phyloP scores from a whole-genome alignment of 257 asterid species.

The Primulina huaijiensis region DNA sequence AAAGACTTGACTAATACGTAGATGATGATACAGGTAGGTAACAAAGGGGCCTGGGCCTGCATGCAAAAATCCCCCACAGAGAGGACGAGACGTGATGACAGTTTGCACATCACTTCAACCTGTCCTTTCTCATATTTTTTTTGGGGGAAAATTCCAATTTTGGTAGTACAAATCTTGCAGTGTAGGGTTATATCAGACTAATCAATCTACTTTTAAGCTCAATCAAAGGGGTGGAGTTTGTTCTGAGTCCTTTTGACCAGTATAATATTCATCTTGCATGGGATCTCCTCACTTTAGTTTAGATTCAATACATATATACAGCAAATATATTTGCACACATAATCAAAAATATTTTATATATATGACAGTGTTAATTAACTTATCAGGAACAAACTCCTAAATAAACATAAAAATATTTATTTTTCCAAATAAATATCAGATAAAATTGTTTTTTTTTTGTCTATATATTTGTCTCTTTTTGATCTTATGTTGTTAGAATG shows the following conservation, averaged over 20 bases:
- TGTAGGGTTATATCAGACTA: conserved; percentile 46
- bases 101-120: conserved; percentile 53
- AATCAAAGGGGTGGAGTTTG: not conserved
- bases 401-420: too few species aligned
- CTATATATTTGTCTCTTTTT: too few species aligned
- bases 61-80: conserved; percentile 24
- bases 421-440: too few species aligned
- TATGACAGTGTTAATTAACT: too few species aligned
- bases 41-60: conserved; percentile 15
- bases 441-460: too few species aligned
- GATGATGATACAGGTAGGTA: conserved; percentile 12
- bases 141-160: conserved; percentile 28
- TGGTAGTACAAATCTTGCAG: conserved; percentile 32
- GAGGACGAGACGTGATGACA: conserved; percentile 42
- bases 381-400: too few species aligned
- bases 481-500: too few species aligned
- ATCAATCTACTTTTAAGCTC: conserved; percentile 22
- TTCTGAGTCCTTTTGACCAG: not conserved
- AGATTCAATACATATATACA: too few species aligned
- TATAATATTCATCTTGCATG: not conserved
- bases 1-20: not conserved
- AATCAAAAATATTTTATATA: too few species aligned
- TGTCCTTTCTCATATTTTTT: conserved; percentile 32
- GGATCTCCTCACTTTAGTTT: not conserved
- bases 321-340: too few species aligned